A percentile compares a stretch with the other conserved stretches of the same genome.
phyloP scores from a whole-genome alignment of 768 basidiomycete genomes.

The Daedaleopsis nitida region DNA sequence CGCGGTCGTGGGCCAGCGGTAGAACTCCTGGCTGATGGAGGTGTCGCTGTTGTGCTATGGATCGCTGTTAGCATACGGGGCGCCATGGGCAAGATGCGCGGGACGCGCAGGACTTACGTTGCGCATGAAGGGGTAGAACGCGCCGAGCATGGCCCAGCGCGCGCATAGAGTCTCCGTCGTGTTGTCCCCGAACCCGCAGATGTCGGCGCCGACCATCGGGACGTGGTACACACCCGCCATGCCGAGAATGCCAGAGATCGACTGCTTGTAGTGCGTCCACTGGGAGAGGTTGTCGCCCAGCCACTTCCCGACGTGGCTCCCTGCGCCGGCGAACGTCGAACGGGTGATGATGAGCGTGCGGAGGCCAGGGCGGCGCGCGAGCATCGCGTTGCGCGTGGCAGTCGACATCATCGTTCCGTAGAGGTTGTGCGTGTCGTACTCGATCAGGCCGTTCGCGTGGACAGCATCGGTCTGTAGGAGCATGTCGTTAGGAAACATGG shows the following conservation, averaged over 20 bases:
- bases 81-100: neutral
- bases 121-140: constrained; percentile 80
- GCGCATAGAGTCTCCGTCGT: constrained; percentile 72
- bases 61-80: neutral
- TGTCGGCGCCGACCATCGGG: constrained; percentile 79
- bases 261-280: constrained; percentile 61
- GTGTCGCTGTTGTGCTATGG: constrained; percentile 57
- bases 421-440: constrained; percentile 67
- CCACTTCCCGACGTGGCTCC: constrained; percentile 71
- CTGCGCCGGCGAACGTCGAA: constrained; percentile 73
- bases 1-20: constrained; percentile 59
- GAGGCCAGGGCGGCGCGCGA: constrained; percentile 59
- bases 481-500: neutral
- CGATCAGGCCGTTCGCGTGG: constrained; percentile 58
- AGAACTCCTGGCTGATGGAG: constrained; percentile 66
- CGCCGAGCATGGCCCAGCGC: constrained; percentile 77
- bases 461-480: constrained; percentile 35
- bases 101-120: constrained; percentile 49
- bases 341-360: constrained; percentile 71
- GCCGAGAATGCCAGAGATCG: constrained; percentile 67
- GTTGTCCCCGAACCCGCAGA: constrained; percentile 65
- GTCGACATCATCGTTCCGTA: constrained; percentile 75
- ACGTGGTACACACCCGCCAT: constrained; percentile 66
- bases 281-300: constrained; percentile 64
- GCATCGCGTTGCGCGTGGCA: constrained; percentile 61